Percentiles rank a stretch among this genome's conserved stretches.
Conservation (phyloP, 179 eudicot species). For the Beta corolliflora region DNA sequence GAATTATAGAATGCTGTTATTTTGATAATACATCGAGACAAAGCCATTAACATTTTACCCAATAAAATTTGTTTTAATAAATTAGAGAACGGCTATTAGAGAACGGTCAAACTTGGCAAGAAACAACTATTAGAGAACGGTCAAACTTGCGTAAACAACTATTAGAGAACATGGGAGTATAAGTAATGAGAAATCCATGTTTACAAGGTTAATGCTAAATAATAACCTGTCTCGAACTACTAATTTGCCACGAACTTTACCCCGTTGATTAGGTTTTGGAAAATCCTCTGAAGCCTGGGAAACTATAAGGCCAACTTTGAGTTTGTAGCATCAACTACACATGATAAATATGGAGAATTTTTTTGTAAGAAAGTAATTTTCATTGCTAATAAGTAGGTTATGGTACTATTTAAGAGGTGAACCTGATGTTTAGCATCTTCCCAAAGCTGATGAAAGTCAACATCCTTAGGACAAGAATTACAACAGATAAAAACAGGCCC, state of each 20-base stretch:
- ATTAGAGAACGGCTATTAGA: too few relatives aligned
- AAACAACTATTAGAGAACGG: too few relatives aligned
- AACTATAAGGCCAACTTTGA: conserved; percentile 75
- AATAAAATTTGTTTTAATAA: too few relatives aligned
- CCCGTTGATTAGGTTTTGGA: conserved; percentile 55
- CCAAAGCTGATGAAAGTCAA: conserved; percentile 66
- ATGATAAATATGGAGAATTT: neutral
- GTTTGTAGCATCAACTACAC: conserved; percentile 49
- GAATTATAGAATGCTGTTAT: too few relatives aligned
- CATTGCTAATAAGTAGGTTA: neutral
- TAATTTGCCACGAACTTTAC: conserved; percentile 63
- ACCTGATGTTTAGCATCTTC: conserved; percentile 89
- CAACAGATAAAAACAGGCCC: conserved; percentile 93
- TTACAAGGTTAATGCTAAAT: neutral
- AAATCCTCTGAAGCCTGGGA: conserved; percentile 78
- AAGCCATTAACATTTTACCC: too few relatives aligned
- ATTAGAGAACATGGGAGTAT: too few relatives aligned
- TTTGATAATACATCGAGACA: too few relatives aligned
- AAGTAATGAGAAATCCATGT: neutral
- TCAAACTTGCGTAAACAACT: too few relatives aligned
- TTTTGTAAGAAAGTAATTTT: neutral
- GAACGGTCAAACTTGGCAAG: too few relatives aligned
- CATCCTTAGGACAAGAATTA: conserved; percentile 49
- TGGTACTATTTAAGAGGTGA: neutral
- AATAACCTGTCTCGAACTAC: conserved; percentile 68